Conservation (phyloP, 192 early-diverging fungal genomes). For the Coemansia sp. region DNA sequence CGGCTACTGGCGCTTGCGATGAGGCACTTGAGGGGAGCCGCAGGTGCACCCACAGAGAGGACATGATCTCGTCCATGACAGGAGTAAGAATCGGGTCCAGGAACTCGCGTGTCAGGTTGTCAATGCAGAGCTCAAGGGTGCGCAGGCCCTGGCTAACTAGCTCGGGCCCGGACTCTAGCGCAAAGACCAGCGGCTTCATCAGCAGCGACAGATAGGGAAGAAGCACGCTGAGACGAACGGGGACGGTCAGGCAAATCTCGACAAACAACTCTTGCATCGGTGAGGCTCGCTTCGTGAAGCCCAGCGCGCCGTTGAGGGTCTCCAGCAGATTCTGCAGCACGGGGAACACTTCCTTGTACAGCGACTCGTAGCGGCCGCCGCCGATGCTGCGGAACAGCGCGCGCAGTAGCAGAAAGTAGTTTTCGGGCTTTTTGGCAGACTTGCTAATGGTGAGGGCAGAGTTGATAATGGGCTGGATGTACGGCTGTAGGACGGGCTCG, state of each 20-base stretch:
- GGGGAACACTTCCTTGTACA: slow-evolving; percentile 96
- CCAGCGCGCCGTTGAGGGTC: slow-evolving; percentile 80
- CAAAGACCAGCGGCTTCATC: slow-evolving; percentile 96
- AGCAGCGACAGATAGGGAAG: slow-evolving; percentile 90
- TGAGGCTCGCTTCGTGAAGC: slow-evolving; percentile 76
- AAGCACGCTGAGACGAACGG: slow-evolving; percentile 91
- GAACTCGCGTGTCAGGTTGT: slow-evolving; percentile 97
- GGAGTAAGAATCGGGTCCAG: slow-evolving; percentile 95
- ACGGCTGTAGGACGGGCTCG: slow-evolving; percentile 91
- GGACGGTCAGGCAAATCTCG: slow-evolving; percentile 95
- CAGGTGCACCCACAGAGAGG: slow-evolving; percentile 90
- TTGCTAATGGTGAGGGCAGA: slow-evolving; percentile 81
- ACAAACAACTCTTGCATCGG: slow-evolving; percentile 96
- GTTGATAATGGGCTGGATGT: slow-evolving; percentile 88
- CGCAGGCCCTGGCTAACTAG: slow-evolving; percentile 94
- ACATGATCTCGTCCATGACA: slow-evolving; percentile 93
- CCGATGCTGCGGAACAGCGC: slow-evolving; percentile 95
- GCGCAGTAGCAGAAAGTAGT: slow-evolving; percentile 92
- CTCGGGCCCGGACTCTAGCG: slow-evolving; percentile 88
- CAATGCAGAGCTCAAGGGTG: slow-evolving; percentile 96
- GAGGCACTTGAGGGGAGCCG: slow-evolving; percentile 84
- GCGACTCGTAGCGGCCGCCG: slow-evolving; percentile 91
- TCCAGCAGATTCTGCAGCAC: slow-evolving; percentile 91
- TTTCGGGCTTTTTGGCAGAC: slow-evolving; percentile 82
- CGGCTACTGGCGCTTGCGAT: slow-evolving; percentile 79